Base-by-base conservation (phyloP, 257 asterid species). In the Craterostigma plantagineum region DNA sequence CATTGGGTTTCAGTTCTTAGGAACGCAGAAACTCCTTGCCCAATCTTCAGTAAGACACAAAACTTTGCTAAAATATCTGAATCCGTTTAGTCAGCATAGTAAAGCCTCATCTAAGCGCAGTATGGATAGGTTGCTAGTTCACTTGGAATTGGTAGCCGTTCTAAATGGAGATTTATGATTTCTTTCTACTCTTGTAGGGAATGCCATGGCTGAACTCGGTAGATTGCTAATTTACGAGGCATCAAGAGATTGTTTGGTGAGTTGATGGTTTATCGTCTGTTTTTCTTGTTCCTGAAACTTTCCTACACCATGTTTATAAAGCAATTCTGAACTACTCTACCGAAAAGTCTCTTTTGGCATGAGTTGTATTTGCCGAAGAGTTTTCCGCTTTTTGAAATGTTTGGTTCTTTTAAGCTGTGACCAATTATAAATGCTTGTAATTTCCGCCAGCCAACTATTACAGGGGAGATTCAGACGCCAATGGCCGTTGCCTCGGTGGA, bases 141-240 rank as follows among this genome's bases (percentile, higher is more conserved):
- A 12, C 40, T 12, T 36, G 40, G 40, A 10, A 9, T 36, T 9
- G 11, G 8, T 36, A 9, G 40, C 14, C 12, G 12, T 12, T 14
- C 45, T 41, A 16, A 8, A 41, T 14, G 17, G 10, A n/a, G n/a
- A n/a, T n/a, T n/a, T 10, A 14, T 18, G 7, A 14, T 12, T 15
- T 18, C 9, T 42, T 30, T 45, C 33, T 50, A 14, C 43, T 41
- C 10, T 4, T 9, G 35, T 47, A 90, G 99, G 57, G 60, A 79
- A 58, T 67, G 95, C 99, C 34, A 75, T 90, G 92, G 95, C 99
- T 43, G 99, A 90, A 81, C 90, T 90, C 14, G 99, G 99, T 55
- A 90, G 99, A 67, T 62, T 90, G 68, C 73, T 90, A 38, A 55
- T 83, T 8, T 90, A 83, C 30, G 99, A 90, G 66, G 99, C 99